Percentiles rank a stretch among this genome's conserved stretches.
Evolutionary conservation across 2,329 filamentous ascomycete species (phyloP).

Genomic region (Aotearoamyces nothofagi): DNA sequence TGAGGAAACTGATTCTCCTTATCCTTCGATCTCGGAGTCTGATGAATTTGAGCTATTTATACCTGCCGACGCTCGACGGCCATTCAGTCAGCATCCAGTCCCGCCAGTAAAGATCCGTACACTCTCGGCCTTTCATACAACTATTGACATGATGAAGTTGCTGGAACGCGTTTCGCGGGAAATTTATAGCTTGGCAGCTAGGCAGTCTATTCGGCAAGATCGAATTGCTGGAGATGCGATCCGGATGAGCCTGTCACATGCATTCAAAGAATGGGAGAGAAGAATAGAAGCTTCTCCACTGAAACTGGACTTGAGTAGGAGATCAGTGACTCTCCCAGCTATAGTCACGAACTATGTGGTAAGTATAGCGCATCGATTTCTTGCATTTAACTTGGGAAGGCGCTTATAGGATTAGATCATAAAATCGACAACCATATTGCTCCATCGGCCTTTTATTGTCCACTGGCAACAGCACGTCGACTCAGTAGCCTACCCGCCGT

Average conservation of each 20-base stretch:
- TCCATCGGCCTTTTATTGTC: conserved; percentile 17
- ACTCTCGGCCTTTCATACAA: conserved; percentile 15
- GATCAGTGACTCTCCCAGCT: conserved; percentile 13
- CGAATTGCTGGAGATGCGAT: conserved; percentile 11
- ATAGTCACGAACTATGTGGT: conserved; percentile 17
- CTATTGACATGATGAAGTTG: conserved; percentile 10
- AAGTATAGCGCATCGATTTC: conserved; percentile 7
- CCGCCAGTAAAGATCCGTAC: conserved; percentile 14
- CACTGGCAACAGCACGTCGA: conserved; percentile 8
- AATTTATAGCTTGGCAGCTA: conserved; percentile 14
- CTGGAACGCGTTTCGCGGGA: conserved; percentile 13
- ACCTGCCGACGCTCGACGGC: conserved; percentile 6
- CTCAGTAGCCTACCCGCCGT: too few species aligned
- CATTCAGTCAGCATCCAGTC: too few species aligned
- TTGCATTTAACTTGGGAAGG: conserved; percentile 1
- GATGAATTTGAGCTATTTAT: conserved; percentile 19
- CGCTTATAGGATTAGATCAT: conserved; percentile 9
- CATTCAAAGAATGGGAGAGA: conserved; percentile 13
- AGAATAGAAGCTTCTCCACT: conserved; percentile 13
- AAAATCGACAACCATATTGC: conserved; percentile 13
- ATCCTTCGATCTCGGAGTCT: conserved; percentile 14
- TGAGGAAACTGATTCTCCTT: conserved; percentile 15
- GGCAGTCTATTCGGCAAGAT: conserved; percentile 14
- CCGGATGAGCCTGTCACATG: conserved; percentile 11
- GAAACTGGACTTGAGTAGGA: conserved; percentile 12